A percentile compares a stretch with the other conserved stretches of the same genome.
phyloP scores from a whole-genome alignment of 192 early-diverging fungal genomes.

The Ambispora gerdemannii region DNA sequence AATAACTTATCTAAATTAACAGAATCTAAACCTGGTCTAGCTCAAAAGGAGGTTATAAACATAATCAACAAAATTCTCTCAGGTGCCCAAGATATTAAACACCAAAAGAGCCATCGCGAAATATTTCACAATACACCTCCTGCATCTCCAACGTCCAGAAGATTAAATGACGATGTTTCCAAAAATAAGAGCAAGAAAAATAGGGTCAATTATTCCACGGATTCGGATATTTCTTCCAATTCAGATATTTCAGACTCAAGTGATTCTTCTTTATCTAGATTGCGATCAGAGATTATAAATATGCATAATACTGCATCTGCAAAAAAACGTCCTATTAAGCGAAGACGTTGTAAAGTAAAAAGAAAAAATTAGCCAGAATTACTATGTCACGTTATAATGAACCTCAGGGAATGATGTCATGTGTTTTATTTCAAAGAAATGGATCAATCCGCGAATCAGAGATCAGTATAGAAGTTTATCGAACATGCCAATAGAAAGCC shows the following conservation, averaged over 20 bases:
- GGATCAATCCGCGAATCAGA: neutral
- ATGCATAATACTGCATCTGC: no score
- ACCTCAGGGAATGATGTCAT: neutral
- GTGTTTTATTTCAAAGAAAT: no score
- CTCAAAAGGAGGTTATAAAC: no score
- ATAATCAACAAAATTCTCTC: no score
- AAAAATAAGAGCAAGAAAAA: neutral
- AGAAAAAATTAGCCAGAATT: neutral
- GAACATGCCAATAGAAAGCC: neutral
- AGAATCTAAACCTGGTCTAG: no score
- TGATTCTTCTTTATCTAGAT: neutral
- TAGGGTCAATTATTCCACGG: neutral
- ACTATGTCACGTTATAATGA: slow-evolving; percentile 1
- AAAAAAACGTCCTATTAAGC: no score
- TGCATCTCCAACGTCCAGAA: slow-evolving; percentile 9
- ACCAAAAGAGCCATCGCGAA: slow-evolving; percentile 5
- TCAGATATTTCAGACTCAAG: neutral
- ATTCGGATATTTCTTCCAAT: neutral
- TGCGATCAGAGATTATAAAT: neutral
- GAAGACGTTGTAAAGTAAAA: slow-evolving; percentile 3
- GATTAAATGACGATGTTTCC: slow-evolving; percentile 19
- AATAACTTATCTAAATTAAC: neutral
- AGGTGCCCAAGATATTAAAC: neutral
- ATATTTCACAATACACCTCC: slow-evolving; percentile 13
- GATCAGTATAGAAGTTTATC: neutral